phyloP scores from a whole-genome alignment of 345 rosid species.

The Aethionema arabicum region DNA sequence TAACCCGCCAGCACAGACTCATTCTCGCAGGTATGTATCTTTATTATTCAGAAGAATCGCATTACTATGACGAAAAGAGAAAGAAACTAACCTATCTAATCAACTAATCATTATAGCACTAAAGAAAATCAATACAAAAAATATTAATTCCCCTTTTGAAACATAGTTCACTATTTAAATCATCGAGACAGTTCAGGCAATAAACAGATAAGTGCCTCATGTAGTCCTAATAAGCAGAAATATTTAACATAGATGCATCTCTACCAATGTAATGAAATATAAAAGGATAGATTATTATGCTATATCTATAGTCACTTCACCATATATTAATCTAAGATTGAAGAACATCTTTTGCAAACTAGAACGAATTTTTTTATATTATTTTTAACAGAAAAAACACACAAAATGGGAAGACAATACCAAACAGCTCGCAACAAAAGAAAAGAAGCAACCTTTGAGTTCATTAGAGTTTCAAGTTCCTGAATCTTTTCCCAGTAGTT shows the following conservation, averaged over 20 bases:
- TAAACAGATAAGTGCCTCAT: neutral
- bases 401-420: slow-evolving; percentile 11
- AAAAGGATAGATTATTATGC: neutral
- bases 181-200: slow-evolving; percentile 4
- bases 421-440: slow-evolving; percentile 18
- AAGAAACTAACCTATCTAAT: neutral
- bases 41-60: slow-evolving; percentile 24
- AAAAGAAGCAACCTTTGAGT: slow-evolving; percentile 66
- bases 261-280: neutral
- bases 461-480: slow-evolving; percentile 69
- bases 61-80: neutral
- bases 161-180: neutral
- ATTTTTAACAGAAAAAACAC: neutral
- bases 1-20: slow-evolving; percentile 61
- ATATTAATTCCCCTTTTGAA: neutral
- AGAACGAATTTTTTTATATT: neutral
- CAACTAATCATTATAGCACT: too few relatives aligned
- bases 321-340: neutral
- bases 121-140: neutral
- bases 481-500: slow-evolving; percentile 57
- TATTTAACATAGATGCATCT: neutral
- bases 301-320: neutral
- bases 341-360: neutral
- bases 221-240: neutral
- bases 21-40: slow-evolving; percentile 70